A percentile compares a stretch with the other conserved stretches of the same genome.
Evolutionary conservation across 805 yeast species (phyloP).

Genomic region (Metschnikowia hibisci): DNA sequence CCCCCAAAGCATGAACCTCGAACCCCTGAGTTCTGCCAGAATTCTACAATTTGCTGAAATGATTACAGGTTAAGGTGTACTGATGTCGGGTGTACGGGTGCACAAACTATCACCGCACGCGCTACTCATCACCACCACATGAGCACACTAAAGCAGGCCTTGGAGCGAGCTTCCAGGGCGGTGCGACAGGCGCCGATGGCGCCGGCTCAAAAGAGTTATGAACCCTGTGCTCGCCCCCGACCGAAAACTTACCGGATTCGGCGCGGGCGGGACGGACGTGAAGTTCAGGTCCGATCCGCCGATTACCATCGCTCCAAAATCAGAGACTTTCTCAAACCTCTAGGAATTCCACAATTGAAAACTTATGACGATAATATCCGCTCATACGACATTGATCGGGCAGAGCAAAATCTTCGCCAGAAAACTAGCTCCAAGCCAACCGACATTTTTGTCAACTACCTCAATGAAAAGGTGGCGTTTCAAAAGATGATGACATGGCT

Average conservation of each 20-base stretch:
- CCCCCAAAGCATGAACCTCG: too few species aligned
- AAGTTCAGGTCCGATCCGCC: constrained; percentile 13
- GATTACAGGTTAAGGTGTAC: background rate
- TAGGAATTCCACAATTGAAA: constrained; percentile 32
- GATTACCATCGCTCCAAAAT: constrained; percentile 22
- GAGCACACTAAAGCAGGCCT: constrained; percentile 33
- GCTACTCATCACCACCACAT: constrained; percentile 14
- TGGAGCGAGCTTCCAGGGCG: constrained; percentile 31
- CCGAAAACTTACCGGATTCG: constrained; percentile 8
- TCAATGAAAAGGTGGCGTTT: constrained; percentile 28
- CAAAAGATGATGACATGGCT: constrained; percentile 31
- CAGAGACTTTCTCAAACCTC: constrained; percentile 34
- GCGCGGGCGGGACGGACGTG: constrained; percentile 4
- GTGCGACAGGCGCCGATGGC: constrained; percentile 18
- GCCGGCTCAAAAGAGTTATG: background rate
- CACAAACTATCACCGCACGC: background rate
- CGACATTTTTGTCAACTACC: constrained; percentile 22
- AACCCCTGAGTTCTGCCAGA: too few species aligned
- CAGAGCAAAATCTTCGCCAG: constrained; percentile 26
- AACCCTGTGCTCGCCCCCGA: background rate
- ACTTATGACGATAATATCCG: constrained; percentile 23
- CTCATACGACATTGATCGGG: constrained; percentile 22
- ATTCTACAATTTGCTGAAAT: too few species aligned
- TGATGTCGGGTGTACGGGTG: constrained; percentile 1
- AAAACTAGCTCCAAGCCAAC: constrained; percentile 17